Conservation (phyloP, 148 eudicot genomes). For the Heliosperma pusillum region DNA sequence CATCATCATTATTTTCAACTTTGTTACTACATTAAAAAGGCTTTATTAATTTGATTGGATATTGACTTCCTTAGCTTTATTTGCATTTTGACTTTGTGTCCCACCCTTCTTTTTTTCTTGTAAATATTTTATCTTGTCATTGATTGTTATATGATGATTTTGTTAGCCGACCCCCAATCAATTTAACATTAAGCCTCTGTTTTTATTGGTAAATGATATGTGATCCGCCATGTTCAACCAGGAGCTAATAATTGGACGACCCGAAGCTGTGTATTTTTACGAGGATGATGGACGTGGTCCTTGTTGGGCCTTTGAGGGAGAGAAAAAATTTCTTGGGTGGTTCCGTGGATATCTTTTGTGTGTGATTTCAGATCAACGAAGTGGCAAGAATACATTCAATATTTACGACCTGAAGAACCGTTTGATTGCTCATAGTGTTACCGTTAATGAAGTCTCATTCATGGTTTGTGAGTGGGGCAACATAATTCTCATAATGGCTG, state of each 20-base stretch:
- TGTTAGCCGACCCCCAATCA: no score
- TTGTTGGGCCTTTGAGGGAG: slow-evolving; percentile 99
- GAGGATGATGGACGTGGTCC: slow-evolving; percentile 98
- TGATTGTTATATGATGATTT: neutral
- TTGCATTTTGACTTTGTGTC: neutral
- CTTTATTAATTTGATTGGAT: neutral
- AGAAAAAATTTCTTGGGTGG: slow-evolving; percentile 90
- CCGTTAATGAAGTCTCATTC: slow-evolving; percentile 74
- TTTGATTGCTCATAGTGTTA: slow-evolving; percentile 74
- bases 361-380: slow-evolving; percentile 83
- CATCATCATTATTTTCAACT: neutral
- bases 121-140: neutral
- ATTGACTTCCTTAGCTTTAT: neutral
- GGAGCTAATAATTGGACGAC: slow-evolving; percentile 93
- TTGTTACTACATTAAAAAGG: neutral
- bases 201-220: slow-evolving; percentile 6
- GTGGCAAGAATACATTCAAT: slow-evolving; percentile 71
- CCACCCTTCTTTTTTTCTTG: neutral
- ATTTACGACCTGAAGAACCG: slow-evolving; percentile 88
- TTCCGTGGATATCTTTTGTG: slow-evolving; percentile 94
- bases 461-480: slow-evolving; percentile 99
- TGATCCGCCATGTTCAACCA: slow-evolving; percentile 27
- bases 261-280: slow-evolving; percentile 92
- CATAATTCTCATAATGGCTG: slow-evolving; percentile 78
- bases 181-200: neutral